Evolutionary conservation across 768 basidiomycete species (phyloP).

Genomic region (Sporobolomyces phaffii): DNA sequence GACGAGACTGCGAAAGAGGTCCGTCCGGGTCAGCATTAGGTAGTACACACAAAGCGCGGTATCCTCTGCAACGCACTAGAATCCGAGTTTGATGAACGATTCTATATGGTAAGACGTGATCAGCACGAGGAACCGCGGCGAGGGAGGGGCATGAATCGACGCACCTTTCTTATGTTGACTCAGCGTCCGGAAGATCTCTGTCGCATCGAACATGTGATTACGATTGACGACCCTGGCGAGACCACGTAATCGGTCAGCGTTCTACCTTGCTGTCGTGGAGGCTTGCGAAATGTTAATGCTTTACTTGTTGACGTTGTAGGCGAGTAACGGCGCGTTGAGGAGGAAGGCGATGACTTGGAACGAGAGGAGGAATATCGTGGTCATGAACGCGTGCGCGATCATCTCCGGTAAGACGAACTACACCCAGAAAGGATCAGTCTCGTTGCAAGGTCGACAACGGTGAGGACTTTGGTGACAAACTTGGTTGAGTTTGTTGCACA

Average conservation of each 20-base stretch:
- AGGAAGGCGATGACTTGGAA: slow-evolving; percentile 94
- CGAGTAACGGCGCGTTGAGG: slow-evolving; percentile 78
- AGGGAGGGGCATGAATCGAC: neutral
- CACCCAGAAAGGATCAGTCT: neutral
- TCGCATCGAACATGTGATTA: slow-evolving; percentile 98
- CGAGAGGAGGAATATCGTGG: slow-evolving; percentile 79
- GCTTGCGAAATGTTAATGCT: no score
- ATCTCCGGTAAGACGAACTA: slow-evolving; percentile 98
- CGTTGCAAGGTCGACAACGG: neutral
- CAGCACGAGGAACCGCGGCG: slow-evolving; percentile 69
- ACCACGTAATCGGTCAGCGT: no score
- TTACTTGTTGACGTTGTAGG: slow-evolving; percentile 89
- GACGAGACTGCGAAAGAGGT: slow-evolving; percentile 26
- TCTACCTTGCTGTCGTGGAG: no score
- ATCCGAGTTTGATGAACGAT: slow-evolving; percentile 35
- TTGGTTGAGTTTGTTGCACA: slow-evolving; percentile 98
- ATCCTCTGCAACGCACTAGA: slow-evolving; percentile 7
- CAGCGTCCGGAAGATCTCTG: slow-evolving; percentile 95
- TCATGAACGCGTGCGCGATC: slow-evolving; percentile 84
- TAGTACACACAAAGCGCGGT: neutral
- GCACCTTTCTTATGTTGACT: slow-evolving; percentile 82
- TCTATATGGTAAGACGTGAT: neutral
- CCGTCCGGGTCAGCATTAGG: neutral
- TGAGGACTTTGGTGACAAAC: slow-evolving; percentile 51
- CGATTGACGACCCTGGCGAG: slow-evolving; percentile 76